Conservation (phyloP, 2,329 filamentous ascomycete species). For the Cladorrhinum sp. region DNA sequence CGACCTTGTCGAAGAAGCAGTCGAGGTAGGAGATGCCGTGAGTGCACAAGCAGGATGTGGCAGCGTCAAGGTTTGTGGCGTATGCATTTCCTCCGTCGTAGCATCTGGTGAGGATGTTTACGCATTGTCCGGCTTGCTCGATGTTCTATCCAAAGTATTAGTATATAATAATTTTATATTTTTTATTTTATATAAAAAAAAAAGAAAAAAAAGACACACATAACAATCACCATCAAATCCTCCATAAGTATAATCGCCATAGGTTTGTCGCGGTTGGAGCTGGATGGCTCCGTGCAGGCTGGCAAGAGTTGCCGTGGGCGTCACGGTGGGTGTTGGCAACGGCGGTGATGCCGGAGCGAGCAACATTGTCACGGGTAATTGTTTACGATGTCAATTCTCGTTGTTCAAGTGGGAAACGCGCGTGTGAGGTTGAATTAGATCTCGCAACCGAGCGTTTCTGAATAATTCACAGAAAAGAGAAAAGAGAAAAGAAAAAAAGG, state of each 20-base stretch:
- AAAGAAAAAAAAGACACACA: slow-evolving; percentile 1
- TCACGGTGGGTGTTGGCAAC: no score
- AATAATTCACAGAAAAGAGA: no score
- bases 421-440: no score
- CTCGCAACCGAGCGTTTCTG: no score
- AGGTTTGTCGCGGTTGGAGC: slow-evolving; percentile 19
- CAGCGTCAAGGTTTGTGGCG: background rate
- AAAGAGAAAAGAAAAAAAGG: no score
- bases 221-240: slow-evolving; percentile 2
- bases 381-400: no score
- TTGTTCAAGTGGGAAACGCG: no score
- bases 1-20: slow-evolving; percentile 23
- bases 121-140: slow-evolving; percentile 15
- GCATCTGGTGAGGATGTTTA: slow-evolving; percentile 22
- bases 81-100: background rate
- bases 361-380: slow-evolving; percentile 9
- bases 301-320: slow-evolving; percentile 20
- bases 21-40: slow-evolving; percentile 26
- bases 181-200: background rate
- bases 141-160: background rate
- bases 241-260: background rate
- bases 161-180: background rate
- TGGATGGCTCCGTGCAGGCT: slow-evolving; percentile 4
- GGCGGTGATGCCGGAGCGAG: slow-evolving; percentile 10
- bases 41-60: slow-evolving; percentile 26